Base-by-base conservation (phyloP, 495 filamentous ascomycete species). In the Lophiotrema nucula region DNA sequence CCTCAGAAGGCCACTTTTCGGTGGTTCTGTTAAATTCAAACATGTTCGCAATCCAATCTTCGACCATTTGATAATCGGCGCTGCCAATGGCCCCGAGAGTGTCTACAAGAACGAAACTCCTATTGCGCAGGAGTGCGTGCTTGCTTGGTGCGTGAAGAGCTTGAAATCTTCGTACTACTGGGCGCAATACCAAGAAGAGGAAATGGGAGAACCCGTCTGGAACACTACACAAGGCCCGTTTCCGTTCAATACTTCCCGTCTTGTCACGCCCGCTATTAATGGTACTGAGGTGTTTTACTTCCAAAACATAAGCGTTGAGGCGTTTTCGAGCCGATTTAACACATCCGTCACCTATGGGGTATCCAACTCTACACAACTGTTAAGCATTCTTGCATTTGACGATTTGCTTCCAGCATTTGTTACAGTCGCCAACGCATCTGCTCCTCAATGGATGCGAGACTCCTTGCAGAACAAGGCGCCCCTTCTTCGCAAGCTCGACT, bases 111-210 rank as follows among this genome's bases (percentile, higher is more conserved):
- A 54, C 22, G 42, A 21, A 28, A 53, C 49, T 16, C 57, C 57
- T 15, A 37, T 54, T 1, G 44, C 50, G 4, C 48, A 54, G n/a
- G 57, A 60, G 44, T 60, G 57, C 41, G 22, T 60, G 4, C 41
- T 60, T 13, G 28, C 41, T 6, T 60, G 57, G 57, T 60, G 57
- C 28, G 46, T 53, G 3, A 51, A 65, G 31, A 61, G 39, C 12
- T 43, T 65, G 22, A 28, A 50, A 19, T 56, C 52, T 15, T 54
- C 61, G 4, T 65, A 65, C 42, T 55, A 19, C 21, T 31, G 35
- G 41, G 62, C 38, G 1, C 27, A n/a, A 10, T 65, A 65, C 46
- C 15, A 8, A 35, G 21, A 44, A 19, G 61, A 60, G 35, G 23
- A 39, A 18, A 22, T 60, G 2, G 18, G 22, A 0, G 35, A 55